Evolutionary conservation across 768 basidiomycete species (phyloP).

Genomic region (Pisolithus marmoratus): DNA sequence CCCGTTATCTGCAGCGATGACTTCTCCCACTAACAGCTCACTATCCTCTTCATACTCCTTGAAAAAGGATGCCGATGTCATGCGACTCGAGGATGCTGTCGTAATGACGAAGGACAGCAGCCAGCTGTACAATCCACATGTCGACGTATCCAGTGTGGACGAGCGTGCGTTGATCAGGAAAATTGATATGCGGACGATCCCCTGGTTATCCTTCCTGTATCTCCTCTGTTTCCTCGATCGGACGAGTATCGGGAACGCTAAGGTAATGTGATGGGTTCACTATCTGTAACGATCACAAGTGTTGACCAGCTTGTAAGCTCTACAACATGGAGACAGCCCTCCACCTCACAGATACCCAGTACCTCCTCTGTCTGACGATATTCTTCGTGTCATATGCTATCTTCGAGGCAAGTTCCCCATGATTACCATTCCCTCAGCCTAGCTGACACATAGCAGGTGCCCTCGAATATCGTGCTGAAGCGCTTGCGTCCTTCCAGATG

Average conservation of each 20-base stretch:
- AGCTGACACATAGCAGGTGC: slow-evolving; percentile 35
- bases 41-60: neutral
- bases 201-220: slow-evolving; percentile 73
- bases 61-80: slow-evolving; percentile 3
- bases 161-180: slow-evolving; percentile 68
- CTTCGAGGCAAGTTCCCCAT: slow-evolving; percentile 47
- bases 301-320: slow-evolving; percentile 34
- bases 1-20: neutral
- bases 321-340: slow-evolving; percentile 58
- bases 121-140: slow-evolving; percentile 33
- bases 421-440: neutral
- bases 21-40: neutral
- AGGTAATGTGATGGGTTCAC: slow-evolving; percentile 4
- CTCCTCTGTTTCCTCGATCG: slow-evolving; percentile 66
- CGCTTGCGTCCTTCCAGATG: slow-evolving; percentile 72
- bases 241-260: slow-evolving; percentile 46
- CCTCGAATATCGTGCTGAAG: slow-evolving; percentile 69
- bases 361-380: slow-evolving; percentile 55
- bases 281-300: neutral
- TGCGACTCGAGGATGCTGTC: slow-evolving; percentile 4
- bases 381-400: slow-evolving; percentile 62
- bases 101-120: neutral
- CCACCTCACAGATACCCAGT: slow-evolving; percentile 59
- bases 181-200: slow-evolving; percentile 59
- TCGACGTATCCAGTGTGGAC: slow-evolving; percentile 58